A percentile compares a stretch with the other conserved stretches of the same genome.
phyloP scores from a whole-genome alignment of 2,329 filamentous ascomycete genomes.

The Ophiostoma australiae region DNA sequence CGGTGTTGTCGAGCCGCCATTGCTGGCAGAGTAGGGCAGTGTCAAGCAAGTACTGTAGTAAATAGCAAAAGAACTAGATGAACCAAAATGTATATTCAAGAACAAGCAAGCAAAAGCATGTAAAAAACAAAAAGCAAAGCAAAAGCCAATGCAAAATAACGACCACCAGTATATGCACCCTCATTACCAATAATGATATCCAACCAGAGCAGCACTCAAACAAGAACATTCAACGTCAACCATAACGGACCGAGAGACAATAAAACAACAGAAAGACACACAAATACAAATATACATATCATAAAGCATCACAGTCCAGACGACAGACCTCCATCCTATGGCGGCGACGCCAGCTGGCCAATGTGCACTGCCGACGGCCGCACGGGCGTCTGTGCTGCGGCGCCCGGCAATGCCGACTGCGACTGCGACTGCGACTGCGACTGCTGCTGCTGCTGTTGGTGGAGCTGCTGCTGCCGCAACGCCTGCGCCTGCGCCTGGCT shows the following conservation, averaged over 20 bases:
- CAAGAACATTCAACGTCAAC: not conserved
- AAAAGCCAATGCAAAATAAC: not conserved
- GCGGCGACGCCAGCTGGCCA: constrained; percentile 25
- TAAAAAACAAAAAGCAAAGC: not conserved
- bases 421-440: too few species aligned
- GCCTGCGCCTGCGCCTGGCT: constrained; percentile 30
- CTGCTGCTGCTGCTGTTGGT: constrained; percentile 30
- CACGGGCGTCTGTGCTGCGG: not conserved
- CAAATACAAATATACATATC: not conserved
- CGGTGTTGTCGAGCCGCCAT: constrained; percentile 34
- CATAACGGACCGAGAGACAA: not conserved
- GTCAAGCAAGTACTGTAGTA: not conserved
- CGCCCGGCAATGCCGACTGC: not conserved
- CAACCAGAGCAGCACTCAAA: not conserved
- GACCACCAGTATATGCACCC: constrained; percentile 2
- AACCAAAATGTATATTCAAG: constrained; percentile 3
- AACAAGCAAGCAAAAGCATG: not conserved
- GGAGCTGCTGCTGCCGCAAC: constrained; percentile 29
- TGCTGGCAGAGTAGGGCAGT: constrained; percentile 24
- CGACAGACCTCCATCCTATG: constrained; percentile 15
- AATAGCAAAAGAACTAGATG: not conserved
- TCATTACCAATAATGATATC: constrained; percentile 13
- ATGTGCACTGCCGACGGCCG: constrained; percentile 20
- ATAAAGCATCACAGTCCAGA: not conserved
- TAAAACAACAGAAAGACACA: not conserved